Conservation (phyloP, 371 early-diverging fungal species). For the Coemansia linderi region DNA sequence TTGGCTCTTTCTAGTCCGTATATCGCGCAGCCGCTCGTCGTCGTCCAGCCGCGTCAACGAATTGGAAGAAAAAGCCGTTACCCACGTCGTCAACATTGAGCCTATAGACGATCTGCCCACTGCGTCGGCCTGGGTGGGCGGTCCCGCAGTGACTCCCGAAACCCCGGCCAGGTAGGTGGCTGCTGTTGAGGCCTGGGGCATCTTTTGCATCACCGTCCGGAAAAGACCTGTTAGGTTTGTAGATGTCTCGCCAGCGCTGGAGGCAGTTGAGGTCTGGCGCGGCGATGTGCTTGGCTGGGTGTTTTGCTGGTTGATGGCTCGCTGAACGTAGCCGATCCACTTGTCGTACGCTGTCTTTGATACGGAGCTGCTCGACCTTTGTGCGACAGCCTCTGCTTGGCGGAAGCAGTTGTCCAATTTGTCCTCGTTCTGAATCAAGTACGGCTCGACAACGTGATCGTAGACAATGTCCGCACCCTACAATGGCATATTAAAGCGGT, state of each 20-base stretch:
- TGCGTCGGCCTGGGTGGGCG: constrained; percentile 16
- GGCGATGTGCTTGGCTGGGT: constrained; percentile 1
- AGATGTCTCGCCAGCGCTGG: not conserved
- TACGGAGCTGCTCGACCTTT: constrained; percentile 32
- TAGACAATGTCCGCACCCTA: constrained; percentile 49
- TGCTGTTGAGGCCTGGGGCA: constrained; percentile 35
- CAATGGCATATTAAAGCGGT: not conserved
- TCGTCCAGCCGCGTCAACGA: constrained; percentile 21
- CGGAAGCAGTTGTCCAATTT: constrained; percentile 34
- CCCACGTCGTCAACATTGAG: constrained; percentile 44
- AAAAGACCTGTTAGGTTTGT: constrained; percentile 28
- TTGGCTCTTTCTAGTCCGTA: constrained; percentile 41
- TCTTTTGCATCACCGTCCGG: constrained; percentile 27
- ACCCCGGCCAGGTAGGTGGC: constrained; percentile 32
- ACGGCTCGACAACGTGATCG: constrained; percentile 45
- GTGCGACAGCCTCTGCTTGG: constrained; percentile 43
- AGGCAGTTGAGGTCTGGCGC: not conserved
- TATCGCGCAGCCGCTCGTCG: constrained; percentile 39
- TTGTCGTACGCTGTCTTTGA: constrained; percentile 48
- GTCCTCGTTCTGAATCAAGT: constrained; percentile 35
- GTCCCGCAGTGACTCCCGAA: constrained; percentile 19
- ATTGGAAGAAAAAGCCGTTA: constrained; percentile 22
- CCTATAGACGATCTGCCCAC: constrained; percentile 16
- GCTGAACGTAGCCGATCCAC: constrained; percentile 50
- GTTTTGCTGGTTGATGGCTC: constrained; percentile 24